Base-by-base conservation (phyloP, 2,329 filamentous ascomycete genomes). In the Setomelanomma holmii region DNA sequence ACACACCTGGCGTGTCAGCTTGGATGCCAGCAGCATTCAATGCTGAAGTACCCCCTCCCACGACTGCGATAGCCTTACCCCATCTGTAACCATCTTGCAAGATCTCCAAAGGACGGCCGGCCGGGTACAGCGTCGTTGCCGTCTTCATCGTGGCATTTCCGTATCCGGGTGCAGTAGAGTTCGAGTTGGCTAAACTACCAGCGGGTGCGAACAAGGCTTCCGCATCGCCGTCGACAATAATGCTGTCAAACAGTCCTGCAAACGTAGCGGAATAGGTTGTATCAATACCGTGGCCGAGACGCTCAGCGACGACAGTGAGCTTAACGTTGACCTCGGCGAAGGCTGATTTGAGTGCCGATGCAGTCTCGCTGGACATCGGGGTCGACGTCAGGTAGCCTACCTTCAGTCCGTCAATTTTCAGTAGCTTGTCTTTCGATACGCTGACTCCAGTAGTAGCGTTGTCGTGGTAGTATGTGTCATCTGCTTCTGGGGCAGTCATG, bases 61-160 rank as follows among this genome's bases (percentile, higher is more conserved):
- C 58, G 22, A 82, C 84, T 12, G 79, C 87, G 20, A 91, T 76
- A 0, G 89, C 86, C 79, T 91, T 91, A 4, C 87, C 88, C 78
- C 86, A 91, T 20, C 83, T 77, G 75, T 85, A 91, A 0, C 80
- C 84, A 64, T 87, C 83, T 14, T 79, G 68, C 16, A 90, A 69
- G 44, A 91, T 87, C 75, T 89, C 82, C 2, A 80, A 72, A 0
- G 88, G 89, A 0, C 87, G 80, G 1, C 84, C 84, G 1, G 81
- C 76, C 1, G 88, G 88, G 71, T 83, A 91, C 5, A 90, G 76
- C 0, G 84, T 78, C 3, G 81, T 83, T 19, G 56, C 57, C 5
- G 59, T 50, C 35, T 48, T 53, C 10, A 54, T 47, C 4, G 68
- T 67, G 17, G 42, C 52, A 16, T 69, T 69, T 16, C 70, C 68